Conservation (phyloP, 2,329 filamentous ascomycete genomes). For the Magnaporthiopsis rhizophila region DNA sequence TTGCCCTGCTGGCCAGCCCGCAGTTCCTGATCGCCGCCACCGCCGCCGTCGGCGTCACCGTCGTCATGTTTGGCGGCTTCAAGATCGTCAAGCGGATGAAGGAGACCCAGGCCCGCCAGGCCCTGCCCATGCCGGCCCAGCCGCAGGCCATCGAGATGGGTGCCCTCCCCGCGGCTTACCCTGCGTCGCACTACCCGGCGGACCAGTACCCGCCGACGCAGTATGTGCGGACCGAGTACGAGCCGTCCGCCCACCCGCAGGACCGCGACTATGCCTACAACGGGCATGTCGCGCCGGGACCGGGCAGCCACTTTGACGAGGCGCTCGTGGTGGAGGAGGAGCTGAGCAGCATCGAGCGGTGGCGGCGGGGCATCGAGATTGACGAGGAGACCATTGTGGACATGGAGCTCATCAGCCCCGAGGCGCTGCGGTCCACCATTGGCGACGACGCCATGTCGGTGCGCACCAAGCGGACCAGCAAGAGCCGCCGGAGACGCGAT, state of each 20-base stretch:
- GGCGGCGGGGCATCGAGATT: constrained; percentile 48
- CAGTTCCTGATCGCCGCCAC: constrained; percentile 93
- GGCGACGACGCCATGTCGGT: constrained; percentile 30
- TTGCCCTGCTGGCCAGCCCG: constrained; percentile 77
- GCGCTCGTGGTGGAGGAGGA: constrained; percentile 51
- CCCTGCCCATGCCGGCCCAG: constrained; percentile 19
- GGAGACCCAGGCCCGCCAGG: constrained; percentile 27
- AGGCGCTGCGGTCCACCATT: constrained; percentile 39
- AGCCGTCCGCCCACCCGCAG: not conserved
- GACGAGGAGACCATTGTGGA: constrained; percentile 35
- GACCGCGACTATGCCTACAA: constrained; percentile 6
- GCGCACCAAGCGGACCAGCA: constrained; percentile 18
- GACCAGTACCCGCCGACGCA: not conserved
- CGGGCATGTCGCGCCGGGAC: constrained; percentile 1
- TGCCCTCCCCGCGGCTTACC: not conserved
- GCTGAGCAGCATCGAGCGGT: constrained; percentile 49
- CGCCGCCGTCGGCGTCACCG: constrained; percentile 83
- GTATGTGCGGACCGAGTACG: not conserved
- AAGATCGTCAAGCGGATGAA: constrained; percentile 89
- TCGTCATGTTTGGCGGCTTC: constrained; percentile 92
- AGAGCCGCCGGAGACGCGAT: constrained; percentile 18
- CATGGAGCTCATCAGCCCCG: constrained; percentile 49
- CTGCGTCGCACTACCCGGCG: not conserved
- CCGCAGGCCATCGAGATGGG: constrained; percentile 7
- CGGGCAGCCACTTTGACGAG: constrained; percentile 35